Evolutionary conservation across 495 filamentous ascomycete species (phyloP).

Genomic region (Sphaerosporella brunnea): DNA sequence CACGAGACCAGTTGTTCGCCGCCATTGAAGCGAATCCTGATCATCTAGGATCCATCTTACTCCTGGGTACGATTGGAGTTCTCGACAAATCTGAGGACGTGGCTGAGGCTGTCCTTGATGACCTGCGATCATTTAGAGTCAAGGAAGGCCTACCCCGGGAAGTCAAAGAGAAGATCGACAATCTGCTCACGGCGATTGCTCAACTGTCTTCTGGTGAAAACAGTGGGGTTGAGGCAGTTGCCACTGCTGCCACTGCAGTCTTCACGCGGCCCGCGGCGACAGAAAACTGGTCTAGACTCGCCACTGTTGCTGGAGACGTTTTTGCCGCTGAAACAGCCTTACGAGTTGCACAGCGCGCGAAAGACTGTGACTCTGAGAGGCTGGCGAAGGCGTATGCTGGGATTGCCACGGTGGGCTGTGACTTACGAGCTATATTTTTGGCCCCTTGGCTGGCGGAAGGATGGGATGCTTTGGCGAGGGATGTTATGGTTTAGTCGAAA

Average conservation of each 20-base stretch:
- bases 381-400: conserved; percentile 62
- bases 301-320: conserved; percentile 32
- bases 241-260: conserved; percentile 48
- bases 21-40: conserved; percentile 49
- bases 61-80: conserved; percentile 67
- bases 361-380: conserved; percentile 47
- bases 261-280: conserved; percentile 61
- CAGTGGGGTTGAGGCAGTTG: conserved; percentile 27
- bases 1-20: conserved; percentile 59
- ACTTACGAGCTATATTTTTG: conserved; percentile 57
- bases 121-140: conserved; percentile 52
- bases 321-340: conserved; percentile 66
- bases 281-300: conserved; percentile 59
- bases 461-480: conserved; percentile 35
- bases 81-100: conserved; percentile 62
- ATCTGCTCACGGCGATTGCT: conserved; percentile 41
- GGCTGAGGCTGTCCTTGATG: conserved; percentile 60
- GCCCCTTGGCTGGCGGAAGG: conserved; percentile 58
- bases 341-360: conserved; percentile 51
- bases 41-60: conserved; percentile 57
- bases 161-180: conserved; percentile 33
- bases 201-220: conserved; percentile 23
- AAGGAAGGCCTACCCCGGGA: conserved; percentile 34
- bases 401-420: conserved; percentile 50
- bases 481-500: conserved; percentile 1